Percentiles rank a stretch among this genome's conserved stretches.
Conservation (phyloP, 1,284 basidiomycete genomes). For the Volvariella volvacea region DNA sequence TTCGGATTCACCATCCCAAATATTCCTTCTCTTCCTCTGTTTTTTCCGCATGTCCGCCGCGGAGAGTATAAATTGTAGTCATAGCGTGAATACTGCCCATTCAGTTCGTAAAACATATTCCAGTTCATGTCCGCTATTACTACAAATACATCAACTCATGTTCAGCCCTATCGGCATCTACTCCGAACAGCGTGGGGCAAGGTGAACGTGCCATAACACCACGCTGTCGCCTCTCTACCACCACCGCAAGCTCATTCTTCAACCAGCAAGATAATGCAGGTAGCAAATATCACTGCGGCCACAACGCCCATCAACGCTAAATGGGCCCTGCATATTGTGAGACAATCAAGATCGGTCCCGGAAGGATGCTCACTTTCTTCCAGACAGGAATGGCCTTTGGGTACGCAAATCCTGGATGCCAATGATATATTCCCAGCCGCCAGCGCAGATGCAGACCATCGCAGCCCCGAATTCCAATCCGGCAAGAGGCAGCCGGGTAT, state of each 20-base stretch:
- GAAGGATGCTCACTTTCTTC: constrained; percentile 43
- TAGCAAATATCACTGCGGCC: constrained; percentile 41
- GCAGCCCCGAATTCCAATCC: constrained; percentile 42
- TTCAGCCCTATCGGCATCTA: too few relatives aligned
- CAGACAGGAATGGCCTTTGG: constrained; percentile 51
- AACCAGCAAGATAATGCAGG: constrained; percentile 41
- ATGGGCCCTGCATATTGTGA: constrained; percentile 35
- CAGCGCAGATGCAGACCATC: constrained; percentile 46
- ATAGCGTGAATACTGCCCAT: too few relatives aligned
- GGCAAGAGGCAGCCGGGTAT: constrained; percentile 30
- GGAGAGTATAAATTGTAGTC: too few relatives aligned
- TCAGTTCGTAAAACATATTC: too few relatives aligned
- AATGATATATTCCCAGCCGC: constrained; percentile 57
- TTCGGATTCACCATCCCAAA: too few relatives aligned
- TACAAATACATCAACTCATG: too few relatives aligned
- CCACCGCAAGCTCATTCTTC: constrained; percentile 3
- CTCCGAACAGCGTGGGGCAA: too few relatives aligned
- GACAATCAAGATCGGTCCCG: constrained; percentile 5
- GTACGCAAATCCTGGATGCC: constrained; percentile 48
- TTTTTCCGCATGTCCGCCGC: too few relatives aligned
- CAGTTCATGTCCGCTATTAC: too few relatives aligned
- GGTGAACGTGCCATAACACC: too few relatives aligned
- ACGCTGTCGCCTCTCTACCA: too few relatives aligned
- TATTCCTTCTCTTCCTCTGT: too few relatives aligned
- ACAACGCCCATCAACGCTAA: constrained; percentile 43